Percentiles rank a stretch among this genome's conserved stretches.
These are phyloP conservation scores for Ophiocordyceps polyrhachis-furcata DNA, from an alignment of 2,329 filamentous ascomycete species.

Conservation along the genomic window DNA sequence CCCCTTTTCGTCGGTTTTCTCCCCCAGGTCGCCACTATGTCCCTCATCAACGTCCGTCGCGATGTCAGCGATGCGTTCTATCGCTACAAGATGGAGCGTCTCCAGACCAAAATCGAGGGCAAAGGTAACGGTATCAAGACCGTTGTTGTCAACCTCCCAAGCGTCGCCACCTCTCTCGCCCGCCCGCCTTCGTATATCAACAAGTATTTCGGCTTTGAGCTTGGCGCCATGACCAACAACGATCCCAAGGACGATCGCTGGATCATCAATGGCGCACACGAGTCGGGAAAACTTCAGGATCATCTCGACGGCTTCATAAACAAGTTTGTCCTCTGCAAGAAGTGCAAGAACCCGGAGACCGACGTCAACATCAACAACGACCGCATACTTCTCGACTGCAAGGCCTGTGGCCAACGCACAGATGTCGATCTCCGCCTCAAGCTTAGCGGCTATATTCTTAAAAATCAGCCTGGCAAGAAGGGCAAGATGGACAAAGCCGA, in stretches of 20 bases:
- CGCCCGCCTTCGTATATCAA: conserved; percentile 90
- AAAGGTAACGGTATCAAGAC: conserved; percentile 99
- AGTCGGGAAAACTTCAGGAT: conserved; percentile 88
- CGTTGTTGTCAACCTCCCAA: conserved; percentile 91
- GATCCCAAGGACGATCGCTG: conserved; percentile 95
- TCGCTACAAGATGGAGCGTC: conserved; percentile 99
- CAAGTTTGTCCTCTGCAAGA: conserved; percentile 98
- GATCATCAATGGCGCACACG: conserved; percentile 99
- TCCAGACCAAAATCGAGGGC: conserved; percentile 98
- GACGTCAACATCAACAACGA: conserved; percentile 90
- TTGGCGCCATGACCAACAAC: conserved; percentile 95
- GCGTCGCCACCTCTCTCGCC: conserved; percentile 77
- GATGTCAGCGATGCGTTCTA: conserved; percentile 99
- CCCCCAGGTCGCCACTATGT: conserved; percentile 47
- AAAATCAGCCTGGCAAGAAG: conserved; percentile 70
- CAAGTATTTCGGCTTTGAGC: conserved; percentile 99
- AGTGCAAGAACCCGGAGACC: conserved; percentile 99
- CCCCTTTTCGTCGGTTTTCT: background rate
- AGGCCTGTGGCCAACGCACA: conserved; percentile 87
- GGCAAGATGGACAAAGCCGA: conserved; percentile 95
- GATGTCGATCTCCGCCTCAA: conserved; percentile 88
- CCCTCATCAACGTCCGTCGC: conserved; percentile 94
- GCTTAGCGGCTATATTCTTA: conserved; percentile 91
- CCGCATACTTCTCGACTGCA: conserved; percentile 87
- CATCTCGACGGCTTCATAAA: conserved; percentile 96